These are phyloP conservation scores for Cryptomeria japonica DNA, from an alignment of 75 land plant species.

Conservation along the genomic window DNA sequence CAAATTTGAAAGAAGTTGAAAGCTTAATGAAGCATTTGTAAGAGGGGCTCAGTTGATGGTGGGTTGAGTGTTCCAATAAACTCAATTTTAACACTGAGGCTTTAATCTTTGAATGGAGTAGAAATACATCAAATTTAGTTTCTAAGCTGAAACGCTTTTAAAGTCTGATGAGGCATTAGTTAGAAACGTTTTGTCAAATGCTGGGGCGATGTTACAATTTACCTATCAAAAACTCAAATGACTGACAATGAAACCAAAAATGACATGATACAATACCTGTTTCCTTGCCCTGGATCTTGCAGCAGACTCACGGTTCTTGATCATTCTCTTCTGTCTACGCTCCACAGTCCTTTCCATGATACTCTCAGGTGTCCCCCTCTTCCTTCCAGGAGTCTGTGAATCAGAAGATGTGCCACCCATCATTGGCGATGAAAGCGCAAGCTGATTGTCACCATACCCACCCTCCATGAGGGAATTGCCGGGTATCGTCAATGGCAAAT, in stretches of 20 bases:
- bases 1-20: background rate
- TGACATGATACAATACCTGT: conserved; percentile 30
- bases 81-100: background rate
- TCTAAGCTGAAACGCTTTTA: background rate
- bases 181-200: background rate
- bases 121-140: background rate
- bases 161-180: too few relatives aligned
- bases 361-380: conserved; percentile 33
- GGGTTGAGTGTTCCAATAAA: background rate
- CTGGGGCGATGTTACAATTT: background rate
- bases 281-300: conserved; percentile 81
- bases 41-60: background rate
- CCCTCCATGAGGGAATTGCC: conserved; percentile 23
- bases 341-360: conserved; percentile 55
- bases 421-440: conserved; percentile 5
- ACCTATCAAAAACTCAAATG: background rate
- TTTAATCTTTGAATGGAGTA: background rate
- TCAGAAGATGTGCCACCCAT: conserved; percentile 3
- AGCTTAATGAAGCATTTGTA: background rate
- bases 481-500: conserved; percentile 9
- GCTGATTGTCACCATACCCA: conserved; percentile 21
- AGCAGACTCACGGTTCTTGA: conserved; percentile 82
- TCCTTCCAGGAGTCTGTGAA: conserved; percentile 25
- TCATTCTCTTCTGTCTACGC: conserved; percentile 70
- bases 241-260: background rate